Conservation (phyloP, 371 early-diverging fungal species). For the Apophysomyces sp. region DNA sequence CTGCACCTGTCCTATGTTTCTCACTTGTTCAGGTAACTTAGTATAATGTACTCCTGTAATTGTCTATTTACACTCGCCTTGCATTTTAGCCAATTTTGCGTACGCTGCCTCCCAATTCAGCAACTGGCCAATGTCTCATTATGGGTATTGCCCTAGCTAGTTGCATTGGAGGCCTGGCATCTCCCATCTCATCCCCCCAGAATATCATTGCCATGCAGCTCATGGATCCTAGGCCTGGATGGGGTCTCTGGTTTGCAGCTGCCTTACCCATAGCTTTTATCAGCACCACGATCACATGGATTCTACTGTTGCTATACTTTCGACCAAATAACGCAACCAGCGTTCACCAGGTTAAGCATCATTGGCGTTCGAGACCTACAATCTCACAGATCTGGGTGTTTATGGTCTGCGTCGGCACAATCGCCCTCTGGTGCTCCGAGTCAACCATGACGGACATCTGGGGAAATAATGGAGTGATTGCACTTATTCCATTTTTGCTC, state of each 20-base stretch:
- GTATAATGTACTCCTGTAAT: no score
- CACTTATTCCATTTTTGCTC: conserved; percentile 84
- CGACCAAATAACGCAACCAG: conserved; percentile 45
- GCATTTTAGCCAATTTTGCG: conserved; percentile 77
- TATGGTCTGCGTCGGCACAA: conserved; percentile 57
- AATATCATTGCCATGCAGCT: conserved; percentile 84
- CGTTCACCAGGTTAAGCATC: neutral
- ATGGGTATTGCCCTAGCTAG: conserved; percentile 94
- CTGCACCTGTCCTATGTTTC: conserved; percentile 83
- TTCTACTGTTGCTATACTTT: conserved; percentile 64
- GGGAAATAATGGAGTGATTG: conserved; percentile 93
- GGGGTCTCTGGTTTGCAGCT: conserved; percentile 82
- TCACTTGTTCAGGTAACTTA: conserved; percentile 23
- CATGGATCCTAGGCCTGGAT: conserved; percentile 84
- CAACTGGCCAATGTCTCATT: conserved; percentile 68
- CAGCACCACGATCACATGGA: conserved; percentile 77
- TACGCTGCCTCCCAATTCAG: conserved; percentile 59
- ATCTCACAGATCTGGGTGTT: conserved; percentile 56
- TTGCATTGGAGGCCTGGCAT: conserved; percentile 94
- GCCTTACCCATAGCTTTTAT: conserved; percentile 72
- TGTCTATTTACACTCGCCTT: no score
- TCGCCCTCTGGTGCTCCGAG: conserved; percentile 89
- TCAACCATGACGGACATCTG: conserved; percentile 64
- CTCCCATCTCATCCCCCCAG: conserved; percentile 94
- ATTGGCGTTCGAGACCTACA: neutral